Evolutionary conservation across 73 alveolate genomes (phyloP), one percentile per base, ranked within the genome.

Genomic region (Paramecium sexaurelia): DNA sequence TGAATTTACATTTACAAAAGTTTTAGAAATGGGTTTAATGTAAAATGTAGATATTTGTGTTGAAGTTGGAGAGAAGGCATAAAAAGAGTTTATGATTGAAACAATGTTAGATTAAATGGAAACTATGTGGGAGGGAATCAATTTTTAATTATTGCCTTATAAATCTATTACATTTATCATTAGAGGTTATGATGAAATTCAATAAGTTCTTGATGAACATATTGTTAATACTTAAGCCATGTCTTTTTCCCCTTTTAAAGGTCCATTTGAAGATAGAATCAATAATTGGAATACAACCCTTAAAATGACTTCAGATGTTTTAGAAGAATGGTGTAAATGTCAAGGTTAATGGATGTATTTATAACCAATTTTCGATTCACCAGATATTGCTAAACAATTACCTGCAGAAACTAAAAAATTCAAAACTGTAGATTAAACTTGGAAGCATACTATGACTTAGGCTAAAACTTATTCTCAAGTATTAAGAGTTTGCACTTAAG

Each of bases 311-410:
- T 97, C 99, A 17, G 99, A 98, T 82, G 99, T 99, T 22, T 94
- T 99, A 84, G 99, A 99, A 91, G 99, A 99, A 92, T 99, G 99
- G 99, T 92, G 94, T 75, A 96, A 96, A 94, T 96, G 99, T 92
- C 97, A 99, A 78, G 97, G 99, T 47, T 87, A 98, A 90, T 98
- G 99, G 99, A 96, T 97, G 97, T 98, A 98, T 92, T 93, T 98
- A 66, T 97, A 98, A 78, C 99, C 99, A 10, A 98, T 97, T 91
- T 97, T 97, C 91, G 99, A 98, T 83, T 95, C 98, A 15, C 99
- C 99, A 13, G 99, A 97, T 92, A 97, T 97, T 55, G 97, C 98
- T 78, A 97, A 97, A 68, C 95, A 97, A 84, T 95, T 97, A 13
- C 99, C 99, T 1, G 96, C 97, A 71, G 99, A 97, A 93, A 97